Percentiles rank a stretch among this genome's conserved stretches.
These are phyloP conservation scores for Aureobasidium sp. DNA, from an alignment of 2,329 filamentous ascomycete species.

Conservation along the genomic window DNA sequence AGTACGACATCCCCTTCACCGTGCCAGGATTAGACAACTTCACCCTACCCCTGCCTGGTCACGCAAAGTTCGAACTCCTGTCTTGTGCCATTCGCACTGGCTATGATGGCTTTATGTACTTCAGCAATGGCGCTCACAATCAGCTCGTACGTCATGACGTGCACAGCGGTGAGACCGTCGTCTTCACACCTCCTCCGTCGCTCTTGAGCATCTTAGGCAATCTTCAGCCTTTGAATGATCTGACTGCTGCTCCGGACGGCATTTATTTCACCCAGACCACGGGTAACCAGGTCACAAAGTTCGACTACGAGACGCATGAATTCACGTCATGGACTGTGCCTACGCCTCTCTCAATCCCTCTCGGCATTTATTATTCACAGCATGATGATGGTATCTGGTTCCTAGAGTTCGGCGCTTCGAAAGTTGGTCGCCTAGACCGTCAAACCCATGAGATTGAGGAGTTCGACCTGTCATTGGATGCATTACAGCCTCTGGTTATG, in stretches of 20 bases:
- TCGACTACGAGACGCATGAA: constrained; percentile 18
- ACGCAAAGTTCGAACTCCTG: neutral
- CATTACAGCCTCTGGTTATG: neutral
- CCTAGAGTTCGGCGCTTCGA: neutral
- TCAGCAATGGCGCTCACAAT: constrained; percentile 22
- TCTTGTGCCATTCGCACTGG: neutral
- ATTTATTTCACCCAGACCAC: constrained; percentile 23
- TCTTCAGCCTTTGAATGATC: constrained; percentile 22
- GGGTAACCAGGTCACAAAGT: constrained; percentile 20
- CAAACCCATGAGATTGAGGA: neutral
- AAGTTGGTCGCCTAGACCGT: neutral
- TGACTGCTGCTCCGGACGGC: constrained; percentile 20
- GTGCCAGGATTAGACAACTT: neutral
- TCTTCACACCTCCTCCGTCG: constrained; percentile 20
- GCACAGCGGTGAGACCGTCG: constrained; percentile 12
- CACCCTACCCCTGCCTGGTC: neutral
- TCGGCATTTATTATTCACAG: constrained; percentile 18
- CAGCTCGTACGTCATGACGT: constrained; percentile 22
- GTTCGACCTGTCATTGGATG: neutral
- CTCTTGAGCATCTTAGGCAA: constrained; percentile 20
- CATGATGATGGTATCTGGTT: constrained; percentile 6
- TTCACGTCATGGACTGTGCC: constrained; percentile 20
- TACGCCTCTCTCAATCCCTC: constrained; percentile 19
- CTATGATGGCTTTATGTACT: constrained; percentile 22
- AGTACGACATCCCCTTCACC: constrained; percentile 2